Evolutionary conservation across 2,329 filamentous ascomycete species (phyloP), one percentile per base, ranked within the genome.

Genomic region (Taxawa tesnikishii): DNA sequence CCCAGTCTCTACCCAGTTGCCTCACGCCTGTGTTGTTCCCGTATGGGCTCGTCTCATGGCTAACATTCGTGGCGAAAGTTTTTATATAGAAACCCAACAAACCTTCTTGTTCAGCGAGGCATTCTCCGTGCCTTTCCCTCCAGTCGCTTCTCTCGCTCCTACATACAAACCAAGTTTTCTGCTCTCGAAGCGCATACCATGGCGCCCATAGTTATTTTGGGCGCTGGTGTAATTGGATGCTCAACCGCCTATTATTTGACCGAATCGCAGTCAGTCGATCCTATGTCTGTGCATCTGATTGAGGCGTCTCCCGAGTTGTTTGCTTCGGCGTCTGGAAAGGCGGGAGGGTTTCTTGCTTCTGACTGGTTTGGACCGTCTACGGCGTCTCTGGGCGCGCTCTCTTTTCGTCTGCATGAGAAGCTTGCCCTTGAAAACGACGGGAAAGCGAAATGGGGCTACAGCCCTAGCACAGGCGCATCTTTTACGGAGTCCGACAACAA

Each of bases 221-320:
- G 79, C 34, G 67, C 72, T 27, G 78, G 79, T 28, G 79, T 83
- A 44, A 79, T 83, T 32, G 78, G 79, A 37, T 59, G 73, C 19
- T 74, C 75, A 2, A 79, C 74, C 8, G 77, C 78, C n/a, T 83
- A 78, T 55, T 83, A 81, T 50, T 68, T 87, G 18, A 71, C 74
- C 5, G 45, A 56, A 29, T 49, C 50, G 2, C 19, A 8, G 8
- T 23, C 19, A 2, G 8, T n/a, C 19, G 41, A 50, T 28, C 55
- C 62, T 4, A 43, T 58, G 13, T 56, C 60, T 18, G 73, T 78
- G 32, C 68, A 74, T 39, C 54, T 79, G 14, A 40, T 79, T 24
- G 74, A 78, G 44, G 59, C 68, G 5, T 67, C 68, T 4, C 51
- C 63, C 0, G 51, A 72, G 39, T 65, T 87, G 18, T 83, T 87